Percentiles rank a stretch among this genome's conserved stretches.
Evolutionary conservation across 2,329 filamentous ascomycete genomes (phyloP).

Genomic region (Ascocoryne sarcoides): DNA sequence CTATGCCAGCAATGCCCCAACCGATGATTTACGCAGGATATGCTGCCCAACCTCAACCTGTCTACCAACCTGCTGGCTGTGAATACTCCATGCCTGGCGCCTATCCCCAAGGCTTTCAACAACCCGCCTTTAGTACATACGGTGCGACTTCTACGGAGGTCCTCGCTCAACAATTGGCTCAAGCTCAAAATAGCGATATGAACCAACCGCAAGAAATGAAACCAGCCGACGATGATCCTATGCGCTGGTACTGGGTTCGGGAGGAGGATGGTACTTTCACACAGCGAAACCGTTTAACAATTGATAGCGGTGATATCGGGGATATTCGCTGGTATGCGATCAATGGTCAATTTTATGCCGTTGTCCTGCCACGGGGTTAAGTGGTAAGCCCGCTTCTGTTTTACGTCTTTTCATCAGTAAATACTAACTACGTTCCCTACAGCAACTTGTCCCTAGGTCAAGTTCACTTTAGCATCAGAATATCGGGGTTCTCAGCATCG

Average conservation of each 20-base stretch:
- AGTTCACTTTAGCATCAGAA: no score
- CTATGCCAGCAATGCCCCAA: background rate
- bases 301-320: constrained; percentile 45
- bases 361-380: constrained; percentile 36
- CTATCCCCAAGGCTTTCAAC: background rate
- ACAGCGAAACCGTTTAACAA: constrained; percentile 48
- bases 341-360: constrained; percentile 52
- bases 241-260: constrained; percentile 52
- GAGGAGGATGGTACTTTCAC: constrained; percentile 53
- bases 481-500: no score
- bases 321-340: constrained; percentile 51
- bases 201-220: constrained; percentile 46
- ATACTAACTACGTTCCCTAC: no score
- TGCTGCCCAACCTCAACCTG: background rate
- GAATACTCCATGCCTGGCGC: no score
- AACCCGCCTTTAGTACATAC: background rate
- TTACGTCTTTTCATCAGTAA: no score
- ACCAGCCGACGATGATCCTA: constrained; percentile 50
- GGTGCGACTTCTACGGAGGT: background rate
- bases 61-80: background rate
- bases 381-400: no score
- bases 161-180: background rate
- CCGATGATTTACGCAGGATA: background rate
- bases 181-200: constrained; percentile 15
- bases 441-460: no score